Percentiles rank a stretch among this genome's conserved stretches.
Conservation (phyloP, 2,329 filamentous ascomycete species). For the Apiospora arundinis region DNA sequence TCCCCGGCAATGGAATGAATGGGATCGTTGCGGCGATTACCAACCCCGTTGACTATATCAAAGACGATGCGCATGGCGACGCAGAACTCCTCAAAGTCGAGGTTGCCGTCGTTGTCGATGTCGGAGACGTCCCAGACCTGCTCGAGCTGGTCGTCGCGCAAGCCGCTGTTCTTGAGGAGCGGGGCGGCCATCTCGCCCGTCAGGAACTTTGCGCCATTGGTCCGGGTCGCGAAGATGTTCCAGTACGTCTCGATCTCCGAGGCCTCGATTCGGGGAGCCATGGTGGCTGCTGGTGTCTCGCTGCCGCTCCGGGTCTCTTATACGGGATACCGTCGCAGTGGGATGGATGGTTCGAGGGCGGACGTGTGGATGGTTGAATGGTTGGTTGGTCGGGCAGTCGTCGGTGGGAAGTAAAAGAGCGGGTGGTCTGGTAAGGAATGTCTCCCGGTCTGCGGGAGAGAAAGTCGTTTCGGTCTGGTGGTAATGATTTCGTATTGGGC, state of each 20-base stretch:
- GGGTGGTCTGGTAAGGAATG: background rate
- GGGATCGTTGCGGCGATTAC: conserved; percentile 17
- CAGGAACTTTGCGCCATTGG: conserved; percentile 64
- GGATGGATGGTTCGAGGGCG: background rate
- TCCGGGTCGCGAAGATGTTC: conserved; percentile 67
- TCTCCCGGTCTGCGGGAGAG: background rate
- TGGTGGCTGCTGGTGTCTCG: conserved; percentile 39
- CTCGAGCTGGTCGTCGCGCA: conserved; percentile 82
- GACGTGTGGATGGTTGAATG: background rate
- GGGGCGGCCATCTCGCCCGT: conserved; percentile 68
- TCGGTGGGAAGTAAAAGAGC: background rate
- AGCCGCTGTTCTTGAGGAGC: conserved; percentile 67
- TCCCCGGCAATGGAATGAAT: too few species aligned
- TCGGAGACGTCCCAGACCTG: conserved; percentile 96
- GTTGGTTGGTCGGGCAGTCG: background rate
- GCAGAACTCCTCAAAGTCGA: conserved; percentile 99
- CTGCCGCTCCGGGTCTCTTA: background rate
- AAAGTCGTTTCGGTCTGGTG: background rate
- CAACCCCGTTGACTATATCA: conserved; percentile 90
- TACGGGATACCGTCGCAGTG: background rate
- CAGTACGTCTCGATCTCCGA: conserved; percentile 70
- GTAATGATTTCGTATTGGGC: background rate
- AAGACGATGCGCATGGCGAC: conserved; percentile 99
- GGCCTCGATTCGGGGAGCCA: conserved; percentile 67
- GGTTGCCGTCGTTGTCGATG: conserved; percentile 94